Percentiles rank a stretch among this genome's conserved stretches.
phyloP scores from a whole-genome alignment of 73 alveolate species.

The Tetrahymena thermophila region DNA sequence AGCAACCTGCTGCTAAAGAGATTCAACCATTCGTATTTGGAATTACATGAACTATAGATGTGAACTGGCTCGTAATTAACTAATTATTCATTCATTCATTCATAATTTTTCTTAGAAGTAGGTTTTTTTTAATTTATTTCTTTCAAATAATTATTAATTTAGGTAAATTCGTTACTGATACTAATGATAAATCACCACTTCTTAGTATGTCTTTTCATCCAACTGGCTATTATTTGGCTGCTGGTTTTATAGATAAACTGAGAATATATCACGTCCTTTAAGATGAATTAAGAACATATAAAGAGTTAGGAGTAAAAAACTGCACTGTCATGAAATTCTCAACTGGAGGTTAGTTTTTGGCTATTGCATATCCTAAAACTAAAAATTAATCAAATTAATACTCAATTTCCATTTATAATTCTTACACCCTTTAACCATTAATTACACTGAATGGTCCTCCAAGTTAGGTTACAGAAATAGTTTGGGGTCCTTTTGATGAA shows the following conservation, averaged over 20 bases:
- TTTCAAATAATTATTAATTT: neutral
- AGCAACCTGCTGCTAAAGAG: conserved; percentile 87
- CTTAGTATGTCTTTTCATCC: conserved; percentile 97
- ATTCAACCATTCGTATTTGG: conserved; percentile 95
- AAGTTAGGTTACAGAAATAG: conserved; percentile 51
- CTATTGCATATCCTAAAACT: conserved; percentile 79
- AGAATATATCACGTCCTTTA: conserved; percentile 87
- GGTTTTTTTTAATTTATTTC: neutral
- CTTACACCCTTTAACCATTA: conserved; percentile 83
- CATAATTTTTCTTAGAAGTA: too few species aligned
- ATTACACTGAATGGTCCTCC: conserved; percentile 62
- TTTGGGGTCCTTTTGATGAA: conserved; percentile 65
- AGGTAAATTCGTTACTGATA: conserved; percentile 77
- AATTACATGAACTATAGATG: conserved; percentile 80
- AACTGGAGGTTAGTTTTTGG: conserved; percentile 91
- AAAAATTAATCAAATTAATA: conserved; percentile 25
- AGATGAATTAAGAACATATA: conserved; percentile 83
- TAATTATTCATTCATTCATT: neutral
- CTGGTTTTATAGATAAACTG: conserved; percentile 94
- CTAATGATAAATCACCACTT: conserved; percentile 68
- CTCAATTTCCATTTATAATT: conserved; percentile 68
- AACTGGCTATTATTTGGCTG: conserved; percentile 95
- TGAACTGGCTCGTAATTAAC: conserved; percentile 68
- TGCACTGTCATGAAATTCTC: conserved; percentile 80
- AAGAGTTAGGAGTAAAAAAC: conserved; percentile 72